phyloP scores from a whole-genome alignment of 2,329 filamentous ascomycete species.

The Coniochaeta sp. region DNA sequence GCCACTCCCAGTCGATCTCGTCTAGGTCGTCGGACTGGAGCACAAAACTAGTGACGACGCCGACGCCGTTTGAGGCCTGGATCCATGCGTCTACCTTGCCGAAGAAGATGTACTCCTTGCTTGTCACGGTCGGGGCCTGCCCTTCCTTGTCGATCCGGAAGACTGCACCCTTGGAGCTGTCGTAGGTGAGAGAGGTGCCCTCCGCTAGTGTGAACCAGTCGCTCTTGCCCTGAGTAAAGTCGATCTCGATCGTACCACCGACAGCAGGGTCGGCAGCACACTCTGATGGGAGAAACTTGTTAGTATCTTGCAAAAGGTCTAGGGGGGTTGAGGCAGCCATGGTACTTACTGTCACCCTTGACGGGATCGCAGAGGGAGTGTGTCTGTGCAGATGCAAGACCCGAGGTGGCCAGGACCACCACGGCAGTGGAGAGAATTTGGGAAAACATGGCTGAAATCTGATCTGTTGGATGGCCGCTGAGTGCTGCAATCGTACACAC shows the following conservation, averaged over 20 bases:
- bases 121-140: slow-evolving; percentile 65
- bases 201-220: slow-evolving; percentile 38
- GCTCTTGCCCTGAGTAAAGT: slow-evolving; percentile 70
- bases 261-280: slow-evolving; percentile 75
- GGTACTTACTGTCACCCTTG: slow-evolving; percentile 30
- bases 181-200: slow-evolving; percentile 42
- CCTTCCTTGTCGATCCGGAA: slow-evolving; percentile 61
- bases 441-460: slow-evolving; percentile 30
- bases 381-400: slow-evolving; percentile 47
- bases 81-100: slow-evolving; percentile 75
- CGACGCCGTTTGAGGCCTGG: slow-evolving; percentile 70
- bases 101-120: slow-evolving; percentile 93
- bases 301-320: background rate
- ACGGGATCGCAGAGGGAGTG: slow-evolving; percentile 47
- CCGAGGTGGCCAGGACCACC: slow-evolving; percentile 40
- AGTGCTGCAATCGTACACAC: background rate
- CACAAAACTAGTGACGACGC: slow-evolving; percentile 85
- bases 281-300: slow-evolving; percentile 22
- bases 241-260: slow-evolving; percentile 53
- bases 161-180: slow-evolving; percentile 36
- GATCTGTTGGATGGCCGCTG: background rate
- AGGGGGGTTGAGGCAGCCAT: background rate
- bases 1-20: slow-evolving; percentile 96
- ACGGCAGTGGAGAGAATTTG: slow-evolving; percentile 36
- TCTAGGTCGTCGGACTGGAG: slow-evolving; percentile 87